Evolutionary conservation across 345 rosid genomes (phyloP).

Genomic region (Anastatica hierochuntica): DNA sequence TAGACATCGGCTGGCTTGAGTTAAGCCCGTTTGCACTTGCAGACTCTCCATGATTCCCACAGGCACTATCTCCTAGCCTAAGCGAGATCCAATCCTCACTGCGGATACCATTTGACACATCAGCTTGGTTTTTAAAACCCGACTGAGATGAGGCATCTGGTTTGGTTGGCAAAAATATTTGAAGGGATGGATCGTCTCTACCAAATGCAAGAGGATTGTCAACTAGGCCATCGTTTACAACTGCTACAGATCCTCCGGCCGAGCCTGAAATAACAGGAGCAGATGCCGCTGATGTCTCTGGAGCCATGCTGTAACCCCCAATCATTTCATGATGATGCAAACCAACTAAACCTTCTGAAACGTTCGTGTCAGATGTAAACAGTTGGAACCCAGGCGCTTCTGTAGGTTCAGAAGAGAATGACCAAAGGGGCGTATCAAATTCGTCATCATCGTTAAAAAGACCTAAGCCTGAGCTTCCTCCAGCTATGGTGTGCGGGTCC

Average conservation of each 20-base stretch:
- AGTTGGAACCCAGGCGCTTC: constrained; percentile 64
- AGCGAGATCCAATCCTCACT: constrained; percentile 89
- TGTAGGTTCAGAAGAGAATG: constrained; percentile 44
- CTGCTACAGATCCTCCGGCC: constrained; percentile 34
- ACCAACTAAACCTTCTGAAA: constrained; percentile 47
- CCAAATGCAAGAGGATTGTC: constrained; percentile 59
- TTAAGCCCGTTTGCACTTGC: constrained; percentile 37
- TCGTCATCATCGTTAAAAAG: constrained; percentile 56
- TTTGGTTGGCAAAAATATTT: constrained; percentile 74
- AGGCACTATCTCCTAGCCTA: constrained; percentile 80
- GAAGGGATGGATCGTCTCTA: constrained; percentile 77
- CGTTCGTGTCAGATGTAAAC: constrained; percentile 51
- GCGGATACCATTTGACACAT: constrained; percentile 50
- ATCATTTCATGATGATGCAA: constrained; percentile 39
- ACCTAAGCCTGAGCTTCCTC: constrained; percentile 46
- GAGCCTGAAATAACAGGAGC: constrained; percentile 36
- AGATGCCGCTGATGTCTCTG: constrained; percentile 39
- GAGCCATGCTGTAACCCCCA: constrained; percentile 50
- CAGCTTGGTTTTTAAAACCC: constrained; percentile 44
- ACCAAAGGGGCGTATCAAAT: constrained; percentile 63
- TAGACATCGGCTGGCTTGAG: constrained; percentile 26
- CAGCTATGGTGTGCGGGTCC: constrained; percentile 42
- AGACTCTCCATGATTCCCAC: constrained; percentile 30
- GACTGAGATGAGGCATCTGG: constrained; percentile 52
- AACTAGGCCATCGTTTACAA: constrained; percentile 45